Conservation (phyloP, 2,329 filamentous ascomycete species). For the Pseudogymnoascus sp. region DNA sequence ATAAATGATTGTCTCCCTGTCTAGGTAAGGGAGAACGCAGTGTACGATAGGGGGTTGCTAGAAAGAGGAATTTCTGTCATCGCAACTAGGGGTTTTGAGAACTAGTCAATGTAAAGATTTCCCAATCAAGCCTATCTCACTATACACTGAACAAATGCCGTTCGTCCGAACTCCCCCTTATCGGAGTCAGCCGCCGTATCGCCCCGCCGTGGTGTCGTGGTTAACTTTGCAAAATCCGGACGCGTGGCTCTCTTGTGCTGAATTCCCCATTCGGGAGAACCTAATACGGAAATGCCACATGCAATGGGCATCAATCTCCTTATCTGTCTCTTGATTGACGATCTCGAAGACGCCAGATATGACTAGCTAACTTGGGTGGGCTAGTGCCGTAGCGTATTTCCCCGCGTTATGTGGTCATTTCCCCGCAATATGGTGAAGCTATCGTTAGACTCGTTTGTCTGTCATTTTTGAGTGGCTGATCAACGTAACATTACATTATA, state of each 20-base stretch:
- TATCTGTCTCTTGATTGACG: not conserved
- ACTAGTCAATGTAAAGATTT: not conserved
- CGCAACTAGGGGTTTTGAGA: not conserved
- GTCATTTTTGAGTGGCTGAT: not conserved
- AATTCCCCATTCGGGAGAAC: not conserved
- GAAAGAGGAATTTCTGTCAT: not conserved
- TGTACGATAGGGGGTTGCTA: not conserved
- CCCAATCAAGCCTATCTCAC: not conserved
- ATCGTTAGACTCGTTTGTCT: not conserved
- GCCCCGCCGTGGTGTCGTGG: not conserved
- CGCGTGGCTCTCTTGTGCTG: not conserved
- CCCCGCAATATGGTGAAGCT: not conserved
- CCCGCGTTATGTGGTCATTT: not conserved
- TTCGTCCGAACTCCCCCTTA: not conserved
- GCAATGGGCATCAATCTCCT: not conserved
- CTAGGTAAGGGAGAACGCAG: not conserved
- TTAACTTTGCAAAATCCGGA: not conserved
- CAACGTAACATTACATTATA: slow-evolving; percentile 3
- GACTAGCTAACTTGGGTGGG: not conserved
- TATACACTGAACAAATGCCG: not conserved
- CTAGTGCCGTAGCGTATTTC: not conserved
- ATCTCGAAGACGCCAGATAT: not conserved
- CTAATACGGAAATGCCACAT: not conserved
- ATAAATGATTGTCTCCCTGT: not conserved
- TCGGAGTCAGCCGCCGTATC: not conserved